Evolutionary conservation across 2,329 filamentous ascomycete genomes (phyloP).

Genomic region (Trichoderma sp.): DNA sequence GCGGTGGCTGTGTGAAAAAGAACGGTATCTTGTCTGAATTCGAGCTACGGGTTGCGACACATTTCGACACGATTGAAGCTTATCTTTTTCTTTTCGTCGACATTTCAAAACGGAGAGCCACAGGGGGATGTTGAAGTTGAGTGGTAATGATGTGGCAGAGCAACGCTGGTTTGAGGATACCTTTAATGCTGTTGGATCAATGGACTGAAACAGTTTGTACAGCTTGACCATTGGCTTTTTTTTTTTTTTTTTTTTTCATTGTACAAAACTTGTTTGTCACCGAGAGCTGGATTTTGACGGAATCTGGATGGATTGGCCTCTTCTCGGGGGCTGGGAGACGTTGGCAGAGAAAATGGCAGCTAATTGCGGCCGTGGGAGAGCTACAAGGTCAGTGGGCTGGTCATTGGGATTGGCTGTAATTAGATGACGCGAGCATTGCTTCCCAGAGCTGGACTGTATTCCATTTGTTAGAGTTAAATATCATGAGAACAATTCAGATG

Average conservation of each 20-base stretch:
- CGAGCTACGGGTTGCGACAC: not conserved
- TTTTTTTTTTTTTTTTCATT: slow-evolving; percentile 27
- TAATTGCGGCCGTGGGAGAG: not conserved
- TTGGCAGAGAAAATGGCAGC: not conserved
- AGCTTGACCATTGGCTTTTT: slow-evolving; percentile 24
- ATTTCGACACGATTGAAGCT: not conserved
- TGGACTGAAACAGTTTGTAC: slow-evolving; percentile 18
- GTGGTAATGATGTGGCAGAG: slow-evolving; percentile 2
- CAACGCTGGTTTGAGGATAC: not conserved
- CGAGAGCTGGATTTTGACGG: slow-evolving; percentile 12
- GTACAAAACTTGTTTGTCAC: slow-evolving; percentile 27
- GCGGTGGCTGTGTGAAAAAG: not conserved
- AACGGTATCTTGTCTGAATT: not conserved
- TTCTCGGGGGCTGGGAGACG: not conserved
- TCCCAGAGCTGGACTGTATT: slow-evolving; percentile 28
- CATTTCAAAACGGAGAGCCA: slow-evolving; percentile 9
- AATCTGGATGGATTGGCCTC: not conserved
- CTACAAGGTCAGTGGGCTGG: not conserved
- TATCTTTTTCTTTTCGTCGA: not conserved
- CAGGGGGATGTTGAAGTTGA: not conserved
- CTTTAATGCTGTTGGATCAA: slow-evolving; percentile 29
- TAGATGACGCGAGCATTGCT: slow-evolving; percentile 26
- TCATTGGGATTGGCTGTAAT: slow-evolving; percentile 22
- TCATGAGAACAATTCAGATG: slow-evolving; percentile 14
- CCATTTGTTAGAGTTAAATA: slow-evolving; percentile 27